Conservation (phyloP, 805 yeast genomes). For the Sungouiozyma ichnusensis region DNA sequence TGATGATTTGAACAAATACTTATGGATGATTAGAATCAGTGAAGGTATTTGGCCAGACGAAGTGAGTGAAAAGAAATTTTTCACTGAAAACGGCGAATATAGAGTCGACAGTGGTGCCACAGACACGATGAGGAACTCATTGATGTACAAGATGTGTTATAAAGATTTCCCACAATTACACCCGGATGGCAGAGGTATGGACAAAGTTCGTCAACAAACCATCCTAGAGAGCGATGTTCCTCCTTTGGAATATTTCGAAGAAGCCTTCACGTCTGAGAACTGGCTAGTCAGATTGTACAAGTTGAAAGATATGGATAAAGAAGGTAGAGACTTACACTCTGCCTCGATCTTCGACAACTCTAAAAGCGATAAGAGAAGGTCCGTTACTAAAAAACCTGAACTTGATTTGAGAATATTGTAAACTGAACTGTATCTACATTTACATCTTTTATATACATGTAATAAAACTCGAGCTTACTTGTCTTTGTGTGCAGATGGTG, state of each 20-base stretch:
- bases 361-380: slow-evolving; percentile 15
- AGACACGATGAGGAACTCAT: slow-evolving; percentile 73
- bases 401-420: slow-evolving; percentile 37
- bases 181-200: slow-evolving; percentile 48
- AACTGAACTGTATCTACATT: background rate
- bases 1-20: slow-evolving; percentile 90
- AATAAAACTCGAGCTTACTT: background rate
- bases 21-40: slow-evolving; percentile 98
- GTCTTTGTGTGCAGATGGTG: background rate
- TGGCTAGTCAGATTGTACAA: slow-evolving; percentile 94
- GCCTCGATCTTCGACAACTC: slow-evolving; percentile 41
- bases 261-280: slow-evolving; percentile 89
- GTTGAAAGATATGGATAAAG: slow-evolving; percentile 76
- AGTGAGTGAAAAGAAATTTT: slow-evolving; percentile 72
- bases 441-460: background rate
- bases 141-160: slow-evolving; percentile 92
- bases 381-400: slow-evolving; percentile 39
- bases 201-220: slow-evolving; percentile 81
- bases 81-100: slow-evolving; percentile 80
- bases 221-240: slow-evolving; percentile 43
- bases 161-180: slow-evolving; percentile 72
- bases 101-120: slow-evolving; percentile 76
- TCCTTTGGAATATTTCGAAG: slow-evolving; percentile 70
- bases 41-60: slow-evolving; percentile 99
- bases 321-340: slow-evolving; percentile 68